Evolutionary conservation across 306 rosid genomes (phyloP).

Genomic region (Fragaria nilgerrensis): DNA sequence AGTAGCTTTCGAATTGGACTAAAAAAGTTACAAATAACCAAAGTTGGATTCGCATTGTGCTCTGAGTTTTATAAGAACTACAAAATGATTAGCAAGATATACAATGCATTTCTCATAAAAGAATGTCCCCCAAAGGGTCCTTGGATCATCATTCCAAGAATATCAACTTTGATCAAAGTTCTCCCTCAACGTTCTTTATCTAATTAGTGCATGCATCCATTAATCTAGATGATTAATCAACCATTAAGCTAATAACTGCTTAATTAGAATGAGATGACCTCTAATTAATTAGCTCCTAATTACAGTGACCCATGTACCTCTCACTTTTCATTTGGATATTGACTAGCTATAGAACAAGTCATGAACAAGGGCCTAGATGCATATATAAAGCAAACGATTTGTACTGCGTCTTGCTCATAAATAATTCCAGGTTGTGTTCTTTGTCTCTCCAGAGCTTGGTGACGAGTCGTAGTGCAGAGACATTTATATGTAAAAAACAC

Average conservation of each 20-base stretch:
- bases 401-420: constrained; percentile 3
- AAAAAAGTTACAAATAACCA: not conserved
- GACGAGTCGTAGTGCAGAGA: constrained; percentile 26
- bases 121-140: constrained; percentile 38
- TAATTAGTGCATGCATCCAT: not conserved
- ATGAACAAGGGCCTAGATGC: not conserved
- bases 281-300: not conserved
- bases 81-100: constrained; percentile 22
- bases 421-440: constrained; percentile 24
- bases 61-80: not conserved
- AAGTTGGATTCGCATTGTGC: constrained; percentile 5
- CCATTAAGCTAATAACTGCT: not conserved
- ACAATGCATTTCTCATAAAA: constrained; percentile 30
- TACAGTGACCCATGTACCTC: not conserved
- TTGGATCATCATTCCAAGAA: constrained; percentile 40
- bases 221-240: not conserved
- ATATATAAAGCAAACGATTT: constrained; percentile 1
- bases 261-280: not conserved
- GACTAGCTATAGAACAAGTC: constrained; percentile 4
- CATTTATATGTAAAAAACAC: constrained; percentile 8
- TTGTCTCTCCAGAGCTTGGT: constrained; percentile 14
- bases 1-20: constrained; percentile 6
- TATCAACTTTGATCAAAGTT: constrained; percentile 43
- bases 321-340: not conserved
- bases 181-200: not conserved